A percentile compares a stretch with the other conserved stretches of the same genome.
Conservation (phyloP, 2,329 filamentous ascomycete genomes). For the Aspergillus sp. region DNA sequence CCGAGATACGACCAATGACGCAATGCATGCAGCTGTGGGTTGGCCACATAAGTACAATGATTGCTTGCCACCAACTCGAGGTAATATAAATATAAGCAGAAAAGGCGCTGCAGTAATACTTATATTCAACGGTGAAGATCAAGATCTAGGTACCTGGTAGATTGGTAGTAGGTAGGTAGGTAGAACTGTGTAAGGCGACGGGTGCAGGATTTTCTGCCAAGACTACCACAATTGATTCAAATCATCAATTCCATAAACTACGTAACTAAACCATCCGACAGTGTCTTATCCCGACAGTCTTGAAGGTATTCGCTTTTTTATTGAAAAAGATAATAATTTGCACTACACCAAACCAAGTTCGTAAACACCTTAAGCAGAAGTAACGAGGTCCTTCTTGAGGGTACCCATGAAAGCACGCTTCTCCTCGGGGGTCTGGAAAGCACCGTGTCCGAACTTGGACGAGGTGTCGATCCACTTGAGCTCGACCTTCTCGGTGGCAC, state of each 20-base stretch:
- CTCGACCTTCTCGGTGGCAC: constrained; percentile 96
- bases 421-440: constrained; percentile 97
- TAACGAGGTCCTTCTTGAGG: constrained; percentile 93
- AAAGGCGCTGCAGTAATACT: too few species aligned
- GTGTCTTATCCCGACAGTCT: too few species aligned
- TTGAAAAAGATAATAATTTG: constrained; percentile 38
- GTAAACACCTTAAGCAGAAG: constrained; percentile 52
- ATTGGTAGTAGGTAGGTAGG: too few species aligned
- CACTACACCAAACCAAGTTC: constrained; percentile 34
- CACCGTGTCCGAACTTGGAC: constrained; percentile 99
- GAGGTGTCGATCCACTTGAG: constrained; percentile 99
- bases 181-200: too few species aligned
- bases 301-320: constrained; percentile 41
- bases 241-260: background rate
- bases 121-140: too few species aligned
- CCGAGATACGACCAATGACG: constrained; percentile 22
- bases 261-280: too few species aligned
- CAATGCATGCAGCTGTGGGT: constrained; percentile 19
- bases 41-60: constrained; percentile 7
- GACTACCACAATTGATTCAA: background rate
- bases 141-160: too few species aligned
- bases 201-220: too few species aligned
- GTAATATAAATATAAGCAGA: too few species aligned
- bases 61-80: too few species aligned
- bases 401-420: constrained; percentile 97